Base-by-base conservation (phyloP, 306 rosid genomes). In the Arachis hypogaea region DNA sequence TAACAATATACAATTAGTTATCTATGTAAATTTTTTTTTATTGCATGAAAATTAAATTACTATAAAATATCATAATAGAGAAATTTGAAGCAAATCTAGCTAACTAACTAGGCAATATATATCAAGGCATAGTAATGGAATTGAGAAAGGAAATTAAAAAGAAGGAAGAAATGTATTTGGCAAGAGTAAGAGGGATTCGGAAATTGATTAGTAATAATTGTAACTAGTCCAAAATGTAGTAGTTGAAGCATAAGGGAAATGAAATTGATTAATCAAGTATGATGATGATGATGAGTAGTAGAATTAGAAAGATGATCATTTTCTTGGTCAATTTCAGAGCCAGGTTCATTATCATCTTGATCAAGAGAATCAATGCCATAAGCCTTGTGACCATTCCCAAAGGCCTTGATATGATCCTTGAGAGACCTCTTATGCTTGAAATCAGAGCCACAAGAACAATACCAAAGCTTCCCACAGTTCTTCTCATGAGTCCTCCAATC, bases 401-500 rank as follows among this genome's bases (percentile, higher is more conserved):
- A 93, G 0, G 98, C 97, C 78, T 90, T 93, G 78, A 90, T 80
- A 69, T 93, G 98, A 74, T 93, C 98, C 43, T 90, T 93, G 59
- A 93, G 90, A 46, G 98, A 93, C 33, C 98, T 89, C 41, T 93
- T 93, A 76, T 93, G 98, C 84, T 90, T 93, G 66, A 93, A 93
- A 75, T 93, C 98, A 2, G 98, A 93, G 0, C 98, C 98, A 78
- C 98, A 93, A 67, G 90, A 83, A 81, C 98, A 93, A 81, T 93
- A 89, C 98, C 98, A 93, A 3, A 93, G 89, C 79, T 90, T 93
- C 16, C 98, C 98, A 74, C 98, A 93, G 14, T 93, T 93, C 87
- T 93, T 93, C 88, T 93, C 98, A 52, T 93, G 98, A 22, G 98
- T 93, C 75, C 98, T 87, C 98, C 98, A 93, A 59, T 93, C 98